Conservation (phyloP, 2,329 filamentous ascomycete genomes). For the Ascochyta fabae region DNA sequence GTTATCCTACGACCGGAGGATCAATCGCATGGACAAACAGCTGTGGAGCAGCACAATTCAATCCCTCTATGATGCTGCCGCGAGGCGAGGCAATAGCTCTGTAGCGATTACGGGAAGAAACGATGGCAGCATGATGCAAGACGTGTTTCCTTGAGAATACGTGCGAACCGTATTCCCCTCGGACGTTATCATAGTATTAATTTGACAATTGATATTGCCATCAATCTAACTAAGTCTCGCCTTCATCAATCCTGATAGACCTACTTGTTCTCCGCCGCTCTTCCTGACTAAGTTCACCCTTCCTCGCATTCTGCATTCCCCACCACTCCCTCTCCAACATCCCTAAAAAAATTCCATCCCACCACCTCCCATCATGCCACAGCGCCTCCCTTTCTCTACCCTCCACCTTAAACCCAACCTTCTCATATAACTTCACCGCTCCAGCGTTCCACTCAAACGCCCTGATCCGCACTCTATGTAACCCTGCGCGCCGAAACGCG, state of each 20-base stretch:
- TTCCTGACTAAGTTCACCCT: neutral
- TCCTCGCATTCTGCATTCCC: slow-evolving; percentile 13
- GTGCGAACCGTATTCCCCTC: no score
- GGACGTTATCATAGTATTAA: neutral
- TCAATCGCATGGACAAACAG: slow-evolving; percentile 62
- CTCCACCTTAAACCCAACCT: slow-evolving; percentile 56
- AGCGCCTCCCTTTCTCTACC: slow-evolving; percentile 52
- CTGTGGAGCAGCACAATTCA: slow-evolving; percentile 69
- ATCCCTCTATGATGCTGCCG: slow-evolving; percentile 62
- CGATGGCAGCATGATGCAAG: slow-evolving; percentile 4
- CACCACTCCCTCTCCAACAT: slow-evolving; percentile 41
- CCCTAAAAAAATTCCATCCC: slow-evolving; percentile 36
- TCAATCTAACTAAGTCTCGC: neutral
- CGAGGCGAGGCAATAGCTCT: slow-evolving; percentile 13
- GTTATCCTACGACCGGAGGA: slow-evolving; percentile 70
- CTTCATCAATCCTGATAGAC: slow-evolving; percentile 7
- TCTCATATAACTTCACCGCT: slow-evolving; percentile 53
- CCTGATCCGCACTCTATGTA: slow-evolving; percentile 54
- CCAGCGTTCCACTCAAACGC: slow-evolving; percentile 54
- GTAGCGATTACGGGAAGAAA: slow-evolving; percentile 2
- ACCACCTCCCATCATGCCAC: slow-evolving; percentile 54
- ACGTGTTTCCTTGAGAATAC: neutral
- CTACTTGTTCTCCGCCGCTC: slow-evolving; percentile 2
- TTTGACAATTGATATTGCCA: neutral
- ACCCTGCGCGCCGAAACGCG: slow-evolving; percentile 53